Evolutionary conservation across 306 rosid genomes (phyloP).

Genomic region (Erythrophleum fordii): DNA sequence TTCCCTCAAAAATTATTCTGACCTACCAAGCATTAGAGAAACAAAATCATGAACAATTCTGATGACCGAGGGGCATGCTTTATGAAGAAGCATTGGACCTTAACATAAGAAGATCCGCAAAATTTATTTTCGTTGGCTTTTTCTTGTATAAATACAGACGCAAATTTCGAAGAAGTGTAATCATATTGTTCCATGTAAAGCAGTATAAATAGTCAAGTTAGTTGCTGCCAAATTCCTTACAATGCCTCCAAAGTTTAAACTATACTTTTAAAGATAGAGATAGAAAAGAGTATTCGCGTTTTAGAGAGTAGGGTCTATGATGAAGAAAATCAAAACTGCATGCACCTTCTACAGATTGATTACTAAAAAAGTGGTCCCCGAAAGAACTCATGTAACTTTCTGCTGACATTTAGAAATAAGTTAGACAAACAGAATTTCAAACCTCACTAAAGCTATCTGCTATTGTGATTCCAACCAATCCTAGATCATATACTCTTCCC

Average conservation of each 20-base stretch:
- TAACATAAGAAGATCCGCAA: neutral
- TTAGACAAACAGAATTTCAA: conserved; percentile 1
- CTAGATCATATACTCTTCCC: neutral
- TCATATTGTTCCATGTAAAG: neutral
- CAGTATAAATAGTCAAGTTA: neutral
- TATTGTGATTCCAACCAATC: conserved; percentile 30
- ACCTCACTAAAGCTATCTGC: neutral
- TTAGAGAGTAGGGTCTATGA: neutral
- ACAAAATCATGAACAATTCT: neutral
- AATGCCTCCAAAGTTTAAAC: neutral
- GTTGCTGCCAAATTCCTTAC: neutral
- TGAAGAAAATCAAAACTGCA: neutral
- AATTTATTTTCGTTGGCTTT: neutral
- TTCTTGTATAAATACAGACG: neutral
- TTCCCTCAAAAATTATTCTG: no score
- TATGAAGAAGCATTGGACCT: neutral
- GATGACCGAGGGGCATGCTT: neutral
- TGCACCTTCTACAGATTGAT: conserved; percentile 23
- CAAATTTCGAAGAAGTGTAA: neutral
- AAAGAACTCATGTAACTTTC: conserved; percentile 13
- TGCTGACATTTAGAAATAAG: conserved; percentile 5
- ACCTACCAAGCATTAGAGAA: no score
- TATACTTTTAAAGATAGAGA: neutral
- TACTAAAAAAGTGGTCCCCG: neutral
- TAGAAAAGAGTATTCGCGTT: conserved; percentile 41